Base-by-base conservation (phyloP, 441 rosid species). In the Arabidopsis lyrata region DNA sequence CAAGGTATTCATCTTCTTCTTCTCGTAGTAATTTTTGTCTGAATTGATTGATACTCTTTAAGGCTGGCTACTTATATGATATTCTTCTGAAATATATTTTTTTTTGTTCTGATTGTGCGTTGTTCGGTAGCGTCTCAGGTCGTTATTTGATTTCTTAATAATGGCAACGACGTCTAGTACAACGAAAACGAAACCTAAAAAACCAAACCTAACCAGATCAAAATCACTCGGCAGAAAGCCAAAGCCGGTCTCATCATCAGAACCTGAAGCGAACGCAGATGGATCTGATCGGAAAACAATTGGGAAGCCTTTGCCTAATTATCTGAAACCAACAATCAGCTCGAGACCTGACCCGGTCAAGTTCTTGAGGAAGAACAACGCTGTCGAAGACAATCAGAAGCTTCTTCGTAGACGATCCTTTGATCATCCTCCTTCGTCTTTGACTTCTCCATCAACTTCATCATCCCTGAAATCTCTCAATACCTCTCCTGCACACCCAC, bases 371-470 rank as follows among this genome's bases (percentile, higher is more conserved):
- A 87, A 85, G 77, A 65, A 71, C 58, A 39, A 42, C 20, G 76
- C 45, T 63, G 24, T 32, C 0, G 80, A 58, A 6, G 81, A 80
- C 10, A 48, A 32, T 61, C 78, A 70, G 45, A 69, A 61, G 63
- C 75, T 76, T 69, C 78, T 74, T 10, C 77, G 90, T 54, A 81
- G 92, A 79, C 86, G 89, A 69, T 89, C 95, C 16, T 83, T 86
- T 10, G 95, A 89, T 70, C 82, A 62, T 68, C 86, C 88, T 9
- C 80, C 87, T 16, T 78, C 90, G 0, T 45, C 85, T 44, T 44
- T 83, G 63, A 68, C 78, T 70, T 69, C 78, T n/a, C 75, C 84
- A 9, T 78, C 90, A 1, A 39, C 82, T 56, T 42, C 84, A n/a
- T 70, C 77, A 61, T 72, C 45, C 15, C 54, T 36, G 0, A 83